Evolutionary conservation across 2,329 filamentous ascomycete species (phyloP), one percentile per base, ranked within the genome.

Genomic region (Exophiala mesophila): DNA sequence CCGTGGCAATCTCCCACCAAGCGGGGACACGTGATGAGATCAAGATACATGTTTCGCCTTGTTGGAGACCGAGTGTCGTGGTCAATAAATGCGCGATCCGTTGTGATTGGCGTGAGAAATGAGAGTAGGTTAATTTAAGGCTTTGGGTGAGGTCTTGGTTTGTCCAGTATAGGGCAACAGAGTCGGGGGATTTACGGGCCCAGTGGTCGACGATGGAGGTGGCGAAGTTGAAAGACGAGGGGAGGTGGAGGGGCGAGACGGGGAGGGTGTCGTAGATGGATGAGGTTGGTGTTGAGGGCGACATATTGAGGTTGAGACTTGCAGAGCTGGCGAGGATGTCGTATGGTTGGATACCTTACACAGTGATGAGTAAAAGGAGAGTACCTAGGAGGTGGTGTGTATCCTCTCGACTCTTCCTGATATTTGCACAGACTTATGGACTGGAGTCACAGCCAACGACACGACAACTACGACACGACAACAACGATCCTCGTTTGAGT

Each of bases 1-100:
- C 63, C 1, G 61, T 61, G 10, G 62, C 63, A 16, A 67, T 59
- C 44, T 67, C 64, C 65, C 63, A 67, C 61, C 64, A 66, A 36
- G 59, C 60, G 18, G 62, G 63, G 3, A 65, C 39, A 5, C 64
- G 50, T 4, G 63, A 61, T 28, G 63, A 54, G 21, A 67, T 62
- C 26, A 67, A 55, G 18, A 67, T 50, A 47, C 63, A 52, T 26
- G 55, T 60, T 36, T 67, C 62, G 13, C 64, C 63, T 23, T 54
- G 46, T 33, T 55, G 42, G 4, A 63, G 53, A 7, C 60, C 59
- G 5, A 65, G 52, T 4, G 58, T 49, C 23, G 6, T 26, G 7
- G 52, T 40, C 9, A 67, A 55, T n/a, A 66, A 49, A 5, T 55
- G 49, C 2, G 65, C 60, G 21, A 63, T 57, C 12, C 62, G 59